These are phyloP conservation scores for Dothideomycetes sp. DNA, from an alignment of 2,329 filamentous ascomycete genomes.

Conservation along the genomic window DNA sequence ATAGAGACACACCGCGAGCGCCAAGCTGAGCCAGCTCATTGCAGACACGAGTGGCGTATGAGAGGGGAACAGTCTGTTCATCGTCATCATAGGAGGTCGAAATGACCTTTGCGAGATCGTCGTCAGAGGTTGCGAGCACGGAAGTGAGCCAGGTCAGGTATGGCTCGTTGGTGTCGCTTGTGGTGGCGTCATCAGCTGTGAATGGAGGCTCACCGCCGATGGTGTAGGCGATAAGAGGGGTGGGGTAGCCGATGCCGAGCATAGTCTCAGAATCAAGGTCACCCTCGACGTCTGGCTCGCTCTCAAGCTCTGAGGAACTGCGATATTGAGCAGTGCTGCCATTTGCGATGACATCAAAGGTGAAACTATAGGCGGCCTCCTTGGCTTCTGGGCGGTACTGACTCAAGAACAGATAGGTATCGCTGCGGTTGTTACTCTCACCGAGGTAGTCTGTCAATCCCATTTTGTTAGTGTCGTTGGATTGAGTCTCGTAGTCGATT, in stretches of 20 bases:
- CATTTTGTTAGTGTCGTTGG: conserved; percentile 30
- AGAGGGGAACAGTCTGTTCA: conserved; percentile 50
- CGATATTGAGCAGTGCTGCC: conserved; percentile 37
- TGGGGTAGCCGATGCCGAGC: conserved; percentile 42
- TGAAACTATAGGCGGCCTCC: conserved; percentile 43
- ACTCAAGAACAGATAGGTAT: conserved; percentile 46
- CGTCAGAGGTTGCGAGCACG: conserved; percentile 41
- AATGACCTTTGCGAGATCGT: conserved; percentile 49
- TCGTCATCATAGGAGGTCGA: conserved; percentile 57
- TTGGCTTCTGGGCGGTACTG: conserved; percentile 41
- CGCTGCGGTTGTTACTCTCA: conserved; percentile 39
- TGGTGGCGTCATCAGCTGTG: conserved; percentile 34
- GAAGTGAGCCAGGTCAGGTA: conserved; percentile 54
- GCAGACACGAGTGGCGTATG: conserved; percentile 53
- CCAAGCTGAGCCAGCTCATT: conserved; percentile 54
- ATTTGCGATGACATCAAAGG: conserved; percentile 44
- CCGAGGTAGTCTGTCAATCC: conserved; percentile 38
- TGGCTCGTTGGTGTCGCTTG: conserved; percentile 53
- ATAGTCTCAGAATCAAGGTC: conserved; percentile 56
- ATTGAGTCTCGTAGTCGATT: conserved; percentile 39
- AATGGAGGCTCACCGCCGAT: conserved; percentile 47
- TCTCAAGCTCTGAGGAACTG: conserved; percentile 15
- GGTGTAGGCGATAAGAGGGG: conserved; percentile 46
- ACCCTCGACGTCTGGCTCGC: conserved; percentile 40
- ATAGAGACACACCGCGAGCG: conserved; percentile 54